Evolutionary conservation across 2,329 filamentous ascomycete species (phyloP).

Genomic region (Pseudogymnoascus sp.): DNA sequence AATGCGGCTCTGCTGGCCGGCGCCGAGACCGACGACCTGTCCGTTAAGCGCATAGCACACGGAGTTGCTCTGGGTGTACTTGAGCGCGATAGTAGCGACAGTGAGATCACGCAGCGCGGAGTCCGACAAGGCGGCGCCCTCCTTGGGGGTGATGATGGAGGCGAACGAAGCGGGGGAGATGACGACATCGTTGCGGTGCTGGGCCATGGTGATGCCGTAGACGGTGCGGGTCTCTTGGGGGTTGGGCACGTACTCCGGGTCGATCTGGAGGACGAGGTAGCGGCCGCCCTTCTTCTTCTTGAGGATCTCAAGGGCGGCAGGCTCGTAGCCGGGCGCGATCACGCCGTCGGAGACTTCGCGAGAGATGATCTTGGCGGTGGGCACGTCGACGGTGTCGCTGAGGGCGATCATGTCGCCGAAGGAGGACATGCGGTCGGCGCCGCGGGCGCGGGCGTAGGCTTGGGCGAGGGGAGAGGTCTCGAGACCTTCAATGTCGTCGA

Average conservation of each 20-base stretch:
- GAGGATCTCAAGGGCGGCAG: slow-evolving; percentile 80
- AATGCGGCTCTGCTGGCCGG: slow-evolving; percentile 94
- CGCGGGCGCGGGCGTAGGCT: slow-evolving; percentile 90
- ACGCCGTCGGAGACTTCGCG: slow-evolving; percentile 97
- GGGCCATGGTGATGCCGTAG: slow-evolving; percentile 79
- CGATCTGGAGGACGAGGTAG: slow-evolving; percentile 93
- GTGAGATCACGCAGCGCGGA: slow-evolving; percentile 81
- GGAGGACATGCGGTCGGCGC: slow-evolving; percentile 96
- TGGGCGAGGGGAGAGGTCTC: slow-evolving; percentile 81
- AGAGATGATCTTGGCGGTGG: slow-evolving; percentile 94
- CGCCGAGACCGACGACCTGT: slow-evolving; percentile 87
- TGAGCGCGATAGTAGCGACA: slow-evolving; percentile 91
- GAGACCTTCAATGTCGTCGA: slow-evolving; percentile 86
- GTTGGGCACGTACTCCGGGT: slow-evolving; percentile 73
- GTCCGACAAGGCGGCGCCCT: slow-evolving; percentile 63
- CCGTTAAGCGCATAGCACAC: slow-evolving; percentile 95
- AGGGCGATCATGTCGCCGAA: slow-evolving; percentile 96
- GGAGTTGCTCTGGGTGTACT: slow-evolving; percentile 98
- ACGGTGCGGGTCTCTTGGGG: slow-evolving; percentile 73
- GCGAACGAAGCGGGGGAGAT: slow-evolving; percentile 81
- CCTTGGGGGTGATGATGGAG: slow-evolving; percentile 79
- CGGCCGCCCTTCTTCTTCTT: slow-evolving; percentile 98
- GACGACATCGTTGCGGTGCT: slow-evolving; percentile 85
- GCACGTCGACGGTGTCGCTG: slow-evolving; percentile 80
- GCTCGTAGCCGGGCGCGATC: slow-evolving; percentile 79